Evolutionary conservation across 345 rosid genomes (phyloP), one percentile per base, ranked within the genome.

Genomic region (Trapa incisa): DNA sequence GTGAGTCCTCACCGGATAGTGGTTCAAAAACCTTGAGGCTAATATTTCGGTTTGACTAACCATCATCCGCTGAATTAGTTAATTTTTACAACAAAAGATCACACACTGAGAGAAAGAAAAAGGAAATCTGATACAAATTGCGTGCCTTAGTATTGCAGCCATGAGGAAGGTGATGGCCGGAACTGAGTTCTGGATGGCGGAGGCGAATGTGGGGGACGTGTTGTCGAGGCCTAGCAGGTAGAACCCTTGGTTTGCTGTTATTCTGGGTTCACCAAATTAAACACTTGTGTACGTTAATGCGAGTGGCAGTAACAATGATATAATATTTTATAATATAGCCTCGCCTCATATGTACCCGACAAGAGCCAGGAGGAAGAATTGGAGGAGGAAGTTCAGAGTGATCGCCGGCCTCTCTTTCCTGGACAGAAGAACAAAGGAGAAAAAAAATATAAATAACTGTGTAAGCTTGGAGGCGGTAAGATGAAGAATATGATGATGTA

Each of bases 201-300:
- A 94, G 33, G 99, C 99, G 73, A 94, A 94, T 66, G 99, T 94
- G 13, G 99, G 99, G 10, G 99, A 80, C 22, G 99, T 88, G 80
- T 94, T 83, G 60, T 91, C 93, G 53, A 94, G 80, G 5, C 99
- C 99, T 78, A 94, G 75, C 79, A 94, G 77, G 84, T 94, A 94
- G 75, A 94, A 94, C 57, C 96, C 96, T 85, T 94, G 99, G 74
- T 90, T 94, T 75, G 97, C 99, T 54, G 99, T 94, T 72, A 94
- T 91, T 71, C 99, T 94, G 91, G 73, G 54, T 7, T 29, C 29
- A 22, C 22, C 37, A 64, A 62, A 62, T 16, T 22, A 22, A 22
- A 29, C 35, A 62, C 17, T 41, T 4, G 7, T 8, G 7, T 41
- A 41, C 6, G 7, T 3, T 41, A 41, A 41, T 41, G 43, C 7